Conservation (phyloP, 1,284 basidiomycete genomes). For the Cutaneotrichosporon spelunceum region DNA sequence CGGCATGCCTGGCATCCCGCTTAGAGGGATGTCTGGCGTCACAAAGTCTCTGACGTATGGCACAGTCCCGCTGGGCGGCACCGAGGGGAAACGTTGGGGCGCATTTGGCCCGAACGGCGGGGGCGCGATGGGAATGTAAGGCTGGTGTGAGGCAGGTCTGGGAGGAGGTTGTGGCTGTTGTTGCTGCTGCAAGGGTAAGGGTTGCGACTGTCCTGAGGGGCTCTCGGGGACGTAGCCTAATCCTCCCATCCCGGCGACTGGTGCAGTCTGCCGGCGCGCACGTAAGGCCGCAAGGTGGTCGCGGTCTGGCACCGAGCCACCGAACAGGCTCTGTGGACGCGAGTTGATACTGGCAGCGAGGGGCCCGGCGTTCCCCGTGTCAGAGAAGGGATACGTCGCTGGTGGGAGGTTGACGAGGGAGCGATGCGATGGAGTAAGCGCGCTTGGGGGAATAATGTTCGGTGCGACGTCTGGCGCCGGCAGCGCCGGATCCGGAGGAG, state of each 20-base stretch:
- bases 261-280: neutral
- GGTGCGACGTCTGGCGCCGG: conserved; percentile 47
- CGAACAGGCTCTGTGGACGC: conserved; percentile 15
- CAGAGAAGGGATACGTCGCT: conserved; percentile 6
- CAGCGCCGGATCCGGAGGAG: conserved; percentile 42
- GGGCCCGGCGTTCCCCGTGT: neutral
- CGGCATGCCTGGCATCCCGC: neutral
- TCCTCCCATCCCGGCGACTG: neutral
- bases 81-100: conserved; percentile 11
- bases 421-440: conserved; percentile 38
- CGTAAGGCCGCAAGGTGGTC: conserved; percentile 12
- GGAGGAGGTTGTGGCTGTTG: neutral
- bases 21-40: conserved; percentile 28
- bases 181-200: neutral
- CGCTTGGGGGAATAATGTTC: conserved; percentile 42
- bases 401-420: conserved; percentile 37
- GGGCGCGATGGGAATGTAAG: neutral
- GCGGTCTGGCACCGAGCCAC: conserved; percentile 8
- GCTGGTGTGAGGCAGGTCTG: neutral
- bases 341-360: conserved; percentile 1
- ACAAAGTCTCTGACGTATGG: conserved; percentile 27
- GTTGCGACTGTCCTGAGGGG: neutral
- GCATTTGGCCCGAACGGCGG: conserved; percentile 4
- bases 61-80: neutral
- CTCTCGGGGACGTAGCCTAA: conserved; percentile 7